phyloP scores from a whole-genome alignment of 192 early-diverging fungal genomes.

The Phycomyces nitens region DNA sequence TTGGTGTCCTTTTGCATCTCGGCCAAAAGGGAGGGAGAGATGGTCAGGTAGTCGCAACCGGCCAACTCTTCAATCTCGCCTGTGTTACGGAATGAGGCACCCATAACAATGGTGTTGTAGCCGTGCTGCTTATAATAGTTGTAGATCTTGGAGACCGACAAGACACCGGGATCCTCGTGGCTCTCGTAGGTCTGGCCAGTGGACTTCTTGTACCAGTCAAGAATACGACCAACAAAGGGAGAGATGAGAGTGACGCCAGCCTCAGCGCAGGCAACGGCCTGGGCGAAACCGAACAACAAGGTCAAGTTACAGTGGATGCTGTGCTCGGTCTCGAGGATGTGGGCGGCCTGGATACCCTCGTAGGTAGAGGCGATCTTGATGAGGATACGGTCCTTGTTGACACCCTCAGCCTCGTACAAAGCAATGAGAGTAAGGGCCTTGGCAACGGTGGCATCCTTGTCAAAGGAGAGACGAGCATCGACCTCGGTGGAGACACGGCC shows the following conservation, averaged over 20 bases:
- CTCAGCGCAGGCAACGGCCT: slow-evolving; percentile 97
- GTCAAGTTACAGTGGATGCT: slow-evolving; percentile 99
- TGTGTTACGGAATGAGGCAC: slow-evolving; percentile 96
- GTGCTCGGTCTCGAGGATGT: slow-evolving; percentile 80
- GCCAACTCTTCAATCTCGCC: slow-evolving; percentile 96
- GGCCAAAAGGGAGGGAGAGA: slow-evolving; percentile 83
- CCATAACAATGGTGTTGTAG: slow-evolving; percentile 99
- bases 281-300: slow-evolving; percentile 87
- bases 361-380: slow-evolving; percentile 99
- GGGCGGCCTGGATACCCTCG: slow-evolving; percentile 98
- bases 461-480: slow-evolving; percentile 93
- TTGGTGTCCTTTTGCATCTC: slow-evolving; percentile 68
- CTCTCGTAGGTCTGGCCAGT: slow-evolving; percentile 81
- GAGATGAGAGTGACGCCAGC: slow-evolving; percentile 95
- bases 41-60: slow-evolving; percentile 97
- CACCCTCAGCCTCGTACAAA: slow-evolving; percentile 87
- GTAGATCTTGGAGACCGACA: slow-evolving; percentile 91
- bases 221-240: slow-evolving; percentile 98
- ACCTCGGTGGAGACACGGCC: slow-evolving; percentile 99
- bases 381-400: slow-evolving; percentile 87
- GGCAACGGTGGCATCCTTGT: slow-evolving; percentile 87
- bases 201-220: slow-evolving; percentile 95
- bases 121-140: slow-evolving; percentile 99
- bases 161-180: slow-evolving; percentile 89
- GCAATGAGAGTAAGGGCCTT: slow-evolving; percentile 90